Base-by-base conservation (phyloP, 495 filamentous ascomycete species). In the Parathielavia appendiculata region DNA sequence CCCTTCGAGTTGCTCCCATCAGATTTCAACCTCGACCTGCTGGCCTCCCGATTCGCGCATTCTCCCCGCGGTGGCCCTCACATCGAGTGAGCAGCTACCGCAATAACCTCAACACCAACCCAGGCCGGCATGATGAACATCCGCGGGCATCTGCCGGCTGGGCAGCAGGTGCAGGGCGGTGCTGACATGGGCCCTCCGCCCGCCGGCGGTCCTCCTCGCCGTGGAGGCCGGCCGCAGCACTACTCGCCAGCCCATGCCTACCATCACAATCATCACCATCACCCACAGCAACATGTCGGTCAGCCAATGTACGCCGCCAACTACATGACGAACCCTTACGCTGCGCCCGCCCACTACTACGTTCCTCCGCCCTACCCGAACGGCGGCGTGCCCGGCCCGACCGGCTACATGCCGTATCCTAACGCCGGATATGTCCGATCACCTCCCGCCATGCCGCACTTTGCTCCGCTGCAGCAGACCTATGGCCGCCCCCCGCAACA, bases 121-220 rank as follows among this genome's bases (percentile, higher is more conserved):
- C 78, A 79, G 64, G 79, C 80, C 79, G 79, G 79, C 76, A 82
- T 71, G 80, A 82, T 83, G 80, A 82, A 81, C 71, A 73, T 71
- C 70, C 77, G 72, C 75, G 69, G 63, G 64, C 80, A 83, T 83
- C 80, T 81, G 80, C 79, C 80, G 79, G 80, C 80, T 78, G 80
- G 80, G 79, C 79, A 81, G 72, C 71, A 71, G 63, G 75, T 78
- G 74, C 78, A 74, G 57, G 74, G 71, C 61, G 68, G 66, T 22
- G 70, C 61, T 43, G 74, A 79, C 64, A 74, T 76, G 72, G 75
- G 69, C 39, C 62, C 67, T 8, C 69, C 64, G 4, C 61, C 66
- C 41, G 66, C 71, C 44, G 63, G 69, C 22, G 60, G 56, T 38
- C 57, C 58, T 48, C 48, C 62, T 38, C 63, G 63, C 43, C 67